Evolutionary conservation across 805 yeast genomes (phyloP).

Genomic region (Teunomyces gatunensis): DNA sequence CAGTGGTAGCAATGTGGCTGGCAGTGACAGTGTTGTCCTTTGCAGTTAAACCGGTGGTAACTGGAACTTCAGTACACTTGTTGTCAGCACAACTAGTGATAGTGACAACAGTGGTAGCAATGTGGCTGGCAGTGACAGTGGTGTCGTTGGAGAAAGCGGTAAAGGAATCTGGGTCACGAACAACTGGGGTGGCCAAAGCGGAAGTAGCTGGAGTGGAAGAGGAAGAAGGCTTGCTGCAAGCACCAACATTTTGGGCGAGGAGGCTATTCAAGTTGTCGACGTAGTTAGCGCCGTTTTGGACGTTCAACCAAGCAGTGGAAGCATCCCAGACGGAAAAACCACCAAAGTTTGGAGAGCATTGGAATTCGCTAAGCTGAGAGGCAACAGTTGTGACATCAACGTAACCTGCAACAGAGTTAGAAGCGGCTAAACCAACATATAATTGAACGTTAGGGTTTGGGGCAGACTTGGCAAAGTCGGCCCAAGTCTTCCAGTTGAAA

Average conservation of each 20-base stretch:
- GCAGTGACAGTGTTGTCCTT: conserved; percentile 11
- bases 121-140: conserved; percentile 13
- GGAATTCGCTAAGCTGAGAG: conserved; percentile 13
- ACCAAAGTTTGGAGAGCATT: conserved; percentile 43
- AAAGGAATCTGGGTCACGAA: conserved; percentile 20
- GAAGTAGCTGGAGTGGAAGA: background rate
- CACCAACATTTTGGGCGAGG: conserved; percentile 7
- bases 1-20: conserved; percentile 20
- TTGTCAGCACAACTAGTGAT: conserved; percentile 33
- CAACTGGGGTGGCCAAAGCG: conserved; percentile 28
- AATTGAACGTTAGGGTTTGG: conserved; percentile 32
- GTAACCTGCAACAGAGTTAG: conserved; percentile 30
- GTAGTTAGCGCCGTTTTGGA: conserved; percentile 16
- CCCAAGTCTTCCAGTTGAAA: conserved; percentile 40
- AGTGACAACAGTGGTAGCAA: conserved; percentile 28
- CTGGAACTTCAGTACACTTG: conserved; percentile 20
- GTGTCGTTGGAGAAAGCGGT: conserved; percentile 27
- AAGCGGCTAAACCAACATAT: conserved; percentile 37
- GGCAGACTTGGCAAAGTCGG: conserved; percentile 25
- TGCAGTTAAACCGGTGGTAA: conserved; percentile 32
- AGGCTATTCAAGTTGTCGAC: background rate
- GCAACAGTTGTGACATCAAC: conserved; percentile 18
- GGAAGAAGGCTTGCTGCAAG: background rate
- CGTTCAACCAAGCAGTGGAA: conserved; percentile 50
- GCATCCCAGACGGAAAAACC: conserved; percentile 89